Evolutionary conservation across 2,329 filamentous ascomycete genomes (phyloP).

Genomic region (Alternaria brassicicola): DNA sequence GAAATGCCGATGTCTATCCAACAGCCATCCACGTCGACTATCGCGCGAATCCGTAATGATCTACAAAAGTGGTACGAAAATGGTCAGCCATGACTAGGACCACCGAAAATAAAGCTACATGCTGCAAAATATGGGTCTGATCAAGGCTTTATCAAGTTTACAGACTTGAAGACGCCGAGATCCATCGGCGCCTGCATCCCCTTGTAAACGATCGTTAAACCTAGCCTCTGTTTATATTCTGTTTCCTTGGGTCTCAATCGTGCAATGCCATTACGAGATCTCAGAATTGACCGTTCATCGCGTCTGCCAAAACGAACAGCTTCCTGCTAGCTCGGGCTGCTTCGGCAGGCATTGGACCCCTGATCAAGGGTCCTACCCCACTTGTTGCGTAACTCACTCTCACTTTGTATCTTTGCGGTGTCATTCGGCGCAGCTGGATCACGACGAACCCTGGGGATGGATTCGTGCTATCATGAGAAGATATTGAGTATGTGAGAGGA

Average conservation of each 20-base stretch:
- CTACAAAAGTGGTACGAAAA: not conserved
- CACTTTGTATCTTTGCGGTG: slow-evolving; percentile 1
- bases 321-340: not conserved
- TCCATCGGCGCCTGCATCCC: not conserved
- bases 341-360: slow-evolving; percentile 8
- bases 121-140: not conserved
- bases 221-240: not conserved
- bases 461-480: not conserved
- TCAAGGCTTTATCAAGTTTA: not conserved
- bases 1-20: not conserved
- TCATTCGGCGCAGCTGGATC: not conserved
- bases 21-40: slow-evolving; percentile 1
- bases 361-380: slow-evolving; percentile 4
- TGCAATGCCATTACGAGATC: not conserved
- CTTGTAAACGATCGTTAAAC: not conserved
- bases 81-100: not conserved
- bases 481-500: not conserved
- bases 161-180: not conserved
- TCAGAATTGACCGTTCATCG: not conserved
- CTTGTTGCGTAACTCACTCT: slow-evolving; percentile 8
- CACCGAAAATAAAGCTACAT: not conserved
- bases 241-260: not conserved
- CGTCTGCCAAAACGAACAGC: not conserved
- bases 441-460: not conserved
- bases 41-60: not conserved